Conservation (phyloP, 1,284 basidiomycete genomes). For the Pseudozyma sp. region DNA sequence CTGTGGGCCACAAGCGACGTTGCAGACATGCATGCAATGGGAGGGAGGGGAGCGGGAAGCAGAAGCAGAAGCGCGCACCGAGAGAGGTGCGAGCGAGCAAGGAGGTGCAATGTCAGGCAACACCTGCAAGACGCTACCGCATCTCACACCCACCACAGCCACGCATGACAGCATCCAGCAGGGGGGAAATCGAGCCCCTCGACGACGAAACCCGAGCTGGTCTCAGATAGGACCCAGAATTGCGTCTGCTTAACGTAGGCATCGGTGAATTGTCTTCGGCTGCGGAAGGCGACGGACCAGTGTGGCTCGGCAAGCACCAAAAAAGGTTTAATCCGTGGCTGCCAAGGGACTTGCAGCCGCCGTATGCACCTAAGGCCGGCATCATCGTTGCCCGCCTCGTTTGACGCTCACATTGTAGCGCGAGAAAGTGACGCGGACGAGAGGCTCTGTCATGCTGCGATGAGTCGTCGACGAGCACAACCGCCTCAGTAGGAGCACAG, state of each 20-base stretch:
- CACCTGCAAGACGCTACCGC: neutral
- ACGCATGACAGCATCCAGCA: conserved; percentile 8
- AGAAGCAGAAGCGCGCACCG: too few relatives aligned
- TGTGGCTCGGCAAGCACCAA: conserved; percentile 13
- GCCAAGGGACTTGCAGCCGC: conserved; percentile 1
- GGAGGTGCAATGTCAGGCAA: neutral
- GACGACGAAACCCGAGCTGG: neutral
- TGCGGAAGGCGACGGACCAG: neutral
- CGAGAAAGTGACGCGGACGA: too few relatives aligned
- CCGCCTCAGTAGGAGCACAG: too few relatives aligned
- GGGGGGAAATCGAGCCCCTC: conserved; percentile 25
- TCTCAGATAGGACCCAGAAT: conserved; percentile 26
- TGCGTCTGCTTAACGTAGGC: neutral
- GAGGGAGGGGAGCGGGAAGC: too few relatives aligned
- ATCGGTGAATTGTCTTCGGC: conserved; percentile 19
- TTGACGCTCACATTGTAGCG: too few relatives aligned
- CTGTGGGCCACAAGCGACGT: too few relatives aligned
- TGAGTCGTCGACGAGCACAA: too few relatives aligned
- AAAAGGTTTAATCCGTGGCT: neutral
- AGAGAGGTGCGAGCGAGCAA: neutral
- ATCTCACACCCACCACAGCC: conserved; percentile 20
- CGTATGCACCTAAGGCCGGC: too few relatives aligned
- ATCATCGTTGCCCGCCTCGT: too few relatives aligned
- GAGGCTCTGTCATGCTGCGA: too few relatives aligned
- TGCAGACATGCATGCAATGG: too few relatives aligned